Base-by-base conservation (phyloP, 148 eudicot species). In the Nepenthes mirabilis region DNA sequence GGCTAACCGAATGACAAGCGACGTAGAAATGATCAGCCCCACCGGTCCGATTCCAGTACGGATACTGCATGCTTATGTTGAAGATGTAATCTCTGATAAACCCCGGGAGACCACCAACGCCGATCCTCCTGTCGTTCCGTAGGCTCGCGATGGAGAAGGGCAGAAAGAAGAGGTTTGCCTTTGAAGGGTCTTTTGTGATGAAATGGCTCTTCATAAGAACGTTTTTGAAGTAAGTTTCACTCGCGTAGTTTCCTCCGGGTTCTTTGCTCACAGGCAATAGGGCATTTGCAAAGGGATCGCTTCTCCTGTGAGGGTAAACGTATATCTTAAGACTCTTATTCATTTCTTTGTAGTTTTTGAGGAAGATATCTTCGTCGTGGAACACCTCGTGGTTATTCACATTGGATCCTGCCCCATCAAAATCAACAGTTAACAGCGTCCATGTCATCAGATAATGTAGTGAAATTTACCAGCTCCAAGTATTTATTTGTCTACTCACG, bases 21-120 rank as follows among this genome's bases (percentile, higher is more conserved):
- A 73, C 88, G 55, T 88, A 91, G 53, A 91, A 91, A 67, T 91
- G 98, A 55, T 91, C 96, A 1, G 91, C 83, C 14, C 98, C 98
- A 11, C 83, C 85, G 0, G 78, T 81, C 4, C 82, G 66, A 43
- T 91, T 91, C 96, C 98, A 91, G 37, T 65, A 91, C 1, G 96
- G 94, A 48, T 83, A 91, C 0, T 49, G 57, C 4, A 33, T 72
- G 35, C 66, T 83, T 1, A 85, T 52, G 33, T 73, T 66, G 13
- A 11, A 12, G 37, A 88, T 56, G 52, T 91, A 91, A 13, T 78
- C 64, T 34, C 58, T 72, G 1, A 91, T 59, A 45, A 78, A 91
- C 34, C 77, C 61, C 14, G 65, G 63, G 14, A 91, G 79, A 9
- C 98, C 94, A 0, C 65, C 71, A 40, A 85, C 90, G 0, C 94